Base-by-base conservation (phyloP, 2,329 filamentous ascomycete species). In the Penicillium paneum region DNA sequence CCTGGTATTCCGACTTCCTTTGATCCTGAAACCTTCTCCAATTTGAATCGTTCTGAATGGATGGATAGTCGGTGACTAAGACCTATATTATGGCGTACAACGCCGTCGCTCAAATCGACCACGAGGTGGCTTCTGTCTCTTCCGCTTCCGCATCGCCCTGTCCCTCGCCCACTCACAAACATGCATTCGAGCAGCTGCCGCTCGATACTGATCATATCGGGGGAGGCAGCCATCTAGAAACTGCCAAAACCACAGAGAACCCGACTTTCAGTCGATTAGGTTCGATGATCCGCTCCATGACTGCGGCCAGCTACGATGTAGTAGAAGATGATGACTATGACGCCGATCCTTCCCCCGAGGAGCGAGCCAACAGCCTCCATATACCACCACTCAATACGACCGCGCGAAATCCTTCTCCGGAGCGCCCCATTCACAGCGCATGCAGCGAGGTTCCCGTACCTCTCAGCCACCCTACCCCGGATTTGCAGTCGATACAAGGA, bases 401-500 rank as follows among this genome's bases (percentile, higher is more conserved):
- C 46, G 53, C 57, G 58, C 63, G 55, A 58, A 57, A 59, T 55
- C 49, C 59, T 51, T 63, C 66, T 40, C 66, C 68, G 51, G 69
- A 73, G 44, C 67, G 69, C 44, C 60, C 70, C 46, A 62, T 74
- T 40, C 72, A 65, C 48, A 74, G 72, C 34, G 70, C 76, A 24
- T 71, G 71, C 35, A 73, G 73, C 49, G 74, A 74, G 50, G 65
- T 67, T 34, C 68, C 76, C 36, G 67, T 76, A 15, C 74, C 75
- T 57, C 70, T 79, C 53, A 75, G 72, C 52, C 77, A 79, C 64
- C 78, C 78, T 15, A 79, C 70, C 13, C 78, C 78, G 4, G 78
- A 78, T 60, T 69, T 80, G 15, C 78, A 80, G 57, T 75, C 78
- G 32, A 58, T 79, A 53, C 78, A 80, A 68, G 78, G 78, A 39